Evolutionary conservation across 2,329 filamentous ascomycete species (phyloP), one percentile per base, ranked within the genome.

Genomic region (Geosmithia putterillii): DNA sequence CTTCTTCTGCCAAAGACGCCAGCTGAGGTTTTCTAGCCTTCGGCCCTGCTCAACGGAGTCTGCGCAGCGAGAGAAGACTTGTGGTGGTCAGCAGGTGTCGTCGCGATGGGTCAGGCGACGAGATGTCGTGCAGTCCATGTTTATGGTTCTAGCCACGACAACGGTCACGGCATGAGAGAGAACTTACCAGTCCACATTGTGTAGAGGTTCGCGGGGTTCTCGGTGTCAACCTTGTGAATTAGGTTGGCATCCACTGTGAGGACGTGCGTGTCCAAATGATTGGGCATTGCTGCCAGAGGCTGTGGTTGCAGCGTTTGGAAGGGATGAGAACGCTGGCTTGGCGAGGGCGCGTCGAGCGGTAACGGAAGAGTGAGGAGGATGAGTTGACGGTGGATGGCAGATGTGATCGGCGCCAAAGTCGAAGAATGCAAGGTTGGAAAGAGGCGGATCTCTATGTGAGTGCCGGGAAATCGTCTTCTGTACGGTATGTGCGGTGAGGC

Each of bases 51-150:
- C 86, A 60, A 96, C 83, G 42, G 89, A 92, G 57, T 92, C 86
- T 58, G 88, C 87, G 64, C 90, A 95, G 66, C 88, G 86, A 42
- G 88, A 90, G 60, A 96, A 95, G 47, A 96, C 88, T 92, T n/a
- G n/a, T n/a, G 58, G 37, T 18, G 25, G 20, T 10, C 18, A 34
- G 28, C 32, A 42, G 2, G 18, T 44, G 58, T 68, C 52, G 66
- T 62, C 51, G 48, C 52, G 42, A 43, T 46, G 43, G 9, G 7
- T 22, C 40, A 38, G 12, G 15, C 23, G 34, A 40, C 15, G 38
- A 47, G 50, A 48, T n/a, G n/a, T 45, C 42, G 20, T 37, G 37
- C 32, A 39, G 28, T 9, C 9, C 28, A 34, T 34, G 28, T 34
- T n/a, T n/a, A n/a, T n/a, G n/a, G n/a, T n/a, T n/a, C n/a, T n/a